Evolutionary conservation across 495 filamentous ascomycete genomes (phyloP), one percentile per base, ranked within the genome.

Genomic region (Lophiostoma macrostomum): DNA sequence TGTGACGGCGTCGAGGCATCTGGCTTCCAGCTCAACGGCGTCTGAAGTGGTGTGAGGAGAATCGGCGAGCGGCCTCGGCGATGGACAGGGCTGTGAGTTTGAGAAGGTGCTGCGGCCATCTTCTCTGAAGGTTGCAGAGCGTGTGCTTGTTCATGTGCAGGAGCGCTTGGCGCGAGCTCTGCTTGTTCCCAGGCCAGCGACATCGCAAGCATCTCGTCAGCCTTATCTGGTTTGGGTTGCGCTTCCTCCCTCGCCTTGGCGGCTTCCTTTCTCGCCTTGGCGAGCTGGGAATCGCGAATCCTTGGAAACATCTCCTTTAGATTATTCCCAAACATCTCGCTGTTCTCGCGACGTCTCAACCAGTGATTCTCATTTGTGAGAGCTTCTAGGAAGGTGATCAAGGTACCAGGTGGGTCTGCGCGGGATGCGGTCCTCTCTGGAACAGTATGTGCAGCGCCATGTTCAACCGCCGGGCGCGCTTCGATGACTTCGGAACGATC

Each of bases 361-460:
- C 49, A 59, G 18, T 59, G 47, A 24, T 59, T 59, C 40, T 59
- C 48, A 19, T 52, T 42, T 1, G 34, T 24, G n/a, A 59, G 48
- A 5, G 55, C 55, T 14, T 38, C 6, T 10, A 59, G n/a, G 16
- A 53, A 48, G 1, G 42, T 53, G 14, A 10, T 27, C 20, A 53
- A 46, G 13, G 32, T 23, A 14, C n/a, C 20, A 18, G 50, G 38
- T 13, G 29, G 13, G 34, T 50, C n/a, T 14, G 37, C 16, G 20
- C 29, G 7, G 13, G 1, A 1, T 27, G 16, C 19, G 12, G 25
- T 28, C 3, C 27, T 51, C 12, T 36, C 20, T 8, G 28, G 37
- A 19, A n/a, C n/a, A n/a, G n/a, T n/a, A n/a, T n/a, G n/a, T n/a
- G n/a, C n/a, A n/a, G n/a, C n/a, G n/a, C n/a, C n/a, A n/a, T n/a